Percentiles rank a stretch among this genome's conserved stretches.
phyloP scores from a whole-genome alignment of 805 yeast genomes.

The Nakazawaea sp. region DNA sequence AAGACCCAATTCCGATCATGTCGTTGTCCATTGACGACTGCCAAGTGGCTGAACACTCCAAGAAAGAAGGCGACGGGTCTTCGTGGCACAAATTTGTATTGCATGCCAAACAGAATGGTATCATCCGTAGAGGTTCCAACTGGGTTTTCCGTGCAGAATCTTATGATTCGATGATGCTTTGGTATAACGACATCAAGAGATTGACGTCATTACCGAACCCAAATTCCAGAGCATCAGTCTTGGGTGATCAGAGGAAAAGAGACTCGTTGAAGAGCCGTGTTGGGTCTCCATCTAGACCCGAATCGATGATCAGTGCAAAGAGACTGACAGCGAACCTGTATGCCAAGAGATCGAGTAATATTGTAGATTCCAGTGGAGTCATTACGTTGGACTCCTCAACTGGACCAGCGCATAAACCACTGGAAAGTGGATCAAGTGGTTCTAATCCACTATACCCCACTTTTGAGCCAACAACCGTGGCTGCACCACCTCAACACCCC shows the following conservation, averaged over 20 bases:
- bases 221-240: constrained; percentile 44
- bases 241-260: constrained; percentile 24
- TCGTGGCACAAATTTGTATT: constrained; percentile 71
- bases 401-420: too few species aligned
- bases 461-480: too few species aligned
- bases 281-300: background rate
- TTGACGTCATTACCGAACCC: constrained; percentile 62
- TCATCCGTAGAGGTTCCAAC: constrained; percentile 76
- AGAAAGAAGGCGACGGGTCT: constrained; percentile 53
- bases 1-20: constrained; percentile 77
- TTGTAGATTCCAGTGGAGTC: background rate
- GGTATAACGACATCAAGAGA: constrained; percentile 75
- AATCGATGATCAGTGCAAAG: background rate
- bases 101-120: constrained; percentile 66
- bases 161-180: constrained; percentile 68
- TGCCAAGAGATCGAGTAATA: background rate
- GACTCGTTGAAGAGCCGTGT: constrained; percentile 5
- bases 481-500: too few species aligned
- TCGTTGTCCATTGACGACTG: constrained; percentile 76
- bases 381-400: background rate
- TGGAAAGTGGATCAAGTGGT: background rate
- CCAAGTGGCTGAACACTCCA: constrained; percentile 75
- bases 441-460: too few species aligned
- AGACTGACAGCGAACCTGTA: background rate
- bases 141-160: constrained; percentile 94